Conservation (phyloP, 2,329 filamentous ascomycete species). For the Colletotrichum gloeosporioides region DNA sequence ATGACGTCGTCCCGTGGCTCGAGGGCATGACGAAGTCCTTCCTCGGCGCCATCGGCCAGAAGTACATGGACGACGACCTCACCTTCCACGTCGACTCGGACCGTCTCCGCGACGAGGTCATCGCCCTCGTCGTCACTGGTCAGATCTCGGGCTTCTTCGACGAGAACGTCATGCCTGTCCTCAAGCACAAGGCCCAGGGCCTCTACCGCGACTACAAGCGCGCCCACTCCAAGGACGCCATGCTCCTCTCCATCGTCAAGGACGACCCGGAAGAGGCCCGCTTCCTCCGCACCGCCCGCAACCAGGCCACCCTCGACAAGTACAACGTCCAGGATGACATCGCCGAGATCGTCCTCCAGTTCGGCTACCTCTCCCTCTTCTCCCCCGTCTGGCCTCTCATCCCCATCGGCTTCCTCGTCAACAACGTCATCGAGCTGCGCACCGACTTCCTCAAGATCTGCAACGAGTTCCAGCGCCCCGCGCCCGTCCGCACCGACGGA, state of each 20-base stretch:
- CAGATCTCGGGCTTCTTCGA: slow-evolving; percentile 75
- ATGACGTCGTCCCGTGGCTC: slow-evolving; percentile 69
- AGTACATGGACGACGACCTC: slow-evolving; percentile 52
- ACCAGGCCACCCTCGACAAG: slow-evolving; percentile 69
- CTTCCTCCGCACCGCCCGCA: slow-evolving; percentile 68
- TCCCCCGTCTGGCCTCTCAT: slow-evolving; percentile 79
- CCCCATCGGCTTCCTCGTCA: slow-evolving; percentile 73
- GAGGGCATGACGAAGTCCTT: slow-evolving; percentile 64
- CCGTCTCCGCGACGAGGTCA: slow-evolving; percentile 73
- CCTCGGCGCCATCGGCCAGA: slow-evolving; percentile 41
- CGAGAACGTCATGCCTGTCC: slow-evolving; percentile 72
- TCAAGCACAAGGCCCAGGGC: slow-evolving; percentile 63
- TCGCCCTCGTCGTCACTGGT: slow-evolving; percentile 76
- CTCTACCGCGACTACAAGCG: slow-evolving; percentile 48
- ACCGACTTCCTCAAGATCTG: slow-evolving; percentile 81
- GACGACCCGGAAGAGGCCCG: slow-evolving; percentile 68
- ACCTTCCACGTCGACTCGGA: slow-evolving; percentile 70
- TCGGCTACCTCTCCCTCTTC: slow-evolving; percentile 77
- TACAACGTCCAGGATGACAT: slow-evolving; percentile 79
- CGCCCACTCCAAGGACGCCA: slow-evolving; percentile 40
- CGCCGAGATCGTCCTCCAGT: slow-evolving; percentile 75
- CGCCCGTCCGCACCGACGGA: slow-evolving; percentile 71
- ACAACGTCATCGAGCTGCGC: slow-evolving; percentile 80
- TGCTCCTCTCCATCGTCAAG: slow-evolving; percentile 50
- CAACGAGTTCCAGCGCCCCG: slow-evolving; percentile 73